Percentiles rank a stretch among this genome's conserved stretches.
Evolutionary conservation across 345 rosid species (phyloP).

Genomic region (Aquilaria yunnanensis): DNA sequence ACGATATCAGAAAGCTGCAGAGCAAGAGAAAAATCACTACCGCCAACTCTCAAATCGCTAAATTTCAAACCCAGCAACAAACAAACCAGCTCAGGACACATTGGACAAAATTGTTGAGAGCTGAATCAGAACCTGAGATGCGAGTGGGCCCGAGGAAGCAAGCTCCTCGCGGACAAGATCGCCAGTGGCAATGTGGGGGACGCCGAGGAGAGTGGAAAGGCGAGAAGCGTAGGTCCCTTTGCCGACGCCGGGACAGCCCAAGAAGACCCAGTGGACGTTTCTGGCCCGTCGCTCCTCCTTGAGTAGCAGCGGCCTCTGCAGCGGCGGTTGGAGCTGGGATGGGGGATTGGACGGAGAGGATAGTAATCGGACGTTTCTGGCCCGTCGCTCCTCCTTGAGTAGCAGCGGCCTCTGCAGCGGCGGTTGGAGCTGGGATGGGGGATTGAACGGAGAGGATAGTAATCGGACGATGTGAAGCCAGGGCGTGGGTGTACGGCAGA

Average conservation of each 20-base stretch:
- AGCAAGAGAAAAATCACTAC: not conserved
- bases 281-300: constrained; percentile 27
- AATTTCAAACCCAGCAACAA: not conserved
- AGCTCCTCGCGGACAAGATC: constrained; percentile 98
- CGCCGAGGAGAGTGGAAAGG: constrained; percentile 69
- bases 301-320: constrained; percentile 16
- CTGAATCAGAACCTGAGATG: constrained; percentile 51
- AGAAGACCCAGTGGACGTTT: constrained; percentile 86
- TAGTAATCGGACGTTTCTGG: constrained; percentile 34
- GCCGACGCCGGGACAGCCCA: constrained; percentile 98
- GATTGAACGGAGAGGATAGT: constrained; percentile 23
- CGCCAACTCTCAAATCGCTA: not conserved
- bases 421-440: constrained; percentile 35
- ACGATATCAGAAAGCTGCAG: constrained; percentile 82
- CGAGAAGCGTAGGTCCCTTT: constrained; percentile 98
- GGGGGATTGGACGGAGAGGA: constrained; percentile 31
- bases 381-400: constrained; percentile 22
- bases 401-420: constrained; percentile 18
- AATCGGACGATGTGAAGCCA: not conserved
- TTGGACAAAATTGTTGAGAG: not conserved
- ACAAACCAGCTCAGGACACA: not conserved
- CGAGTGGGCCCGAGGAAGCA: constrained; percentile 60
- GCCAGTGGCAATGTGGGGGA: constrained; percentile 97
- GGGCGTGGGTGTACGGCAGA: not conserved
- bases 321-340: constrained; percentile 31